Conservation (phyloP, 2,329 filamentous ascomycete genomes). For the Claviceps pusilla region DNA sequence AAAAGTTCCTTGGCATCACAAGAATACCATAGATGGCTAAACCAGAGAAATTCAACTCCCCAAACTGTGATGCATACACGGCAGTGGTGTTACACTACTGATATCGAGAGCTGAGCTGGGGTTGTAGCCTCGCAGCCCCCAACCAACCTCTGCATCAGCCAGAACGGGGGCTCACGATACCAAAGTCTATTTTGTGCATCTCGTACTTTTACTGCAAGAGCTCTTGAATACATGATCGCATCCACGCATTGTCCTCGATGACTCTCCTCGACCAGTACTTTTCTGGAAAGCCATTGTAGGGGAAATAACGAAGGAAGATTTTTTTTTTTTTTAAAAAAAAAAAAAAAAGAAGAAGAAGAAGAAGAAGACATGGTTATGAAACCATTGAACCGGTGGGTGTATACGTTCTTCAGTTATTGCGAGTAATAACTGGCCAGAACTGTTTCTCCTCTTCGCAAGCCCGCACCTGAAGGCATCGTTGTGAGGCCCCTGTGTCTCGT, state of each 20-base stretch:
- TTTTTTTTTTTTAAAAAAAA: too few species aligned
- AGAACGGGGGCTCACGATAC: not conserved
- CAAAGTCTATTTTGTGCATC: not conserved
- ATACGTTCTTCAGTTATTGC: too few species aligned
- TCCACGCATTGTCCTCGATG: not conserved
- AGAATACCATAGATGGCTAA: too few species aligned
- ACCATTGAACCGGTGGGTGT: too few species aligned
- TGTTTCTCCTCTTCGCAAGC: too few species aligned
- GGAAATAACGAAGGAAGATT: too few species aligned
- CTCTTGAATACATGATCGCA: not conserved
- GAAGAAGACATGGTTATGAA: too few species aligned
- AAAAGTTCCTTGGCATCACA: too few species aligned
- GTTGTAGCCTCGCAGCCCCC: not conserved
- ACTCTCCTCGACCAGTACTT: not conserved
- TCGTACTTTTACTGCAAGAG: not conserved
- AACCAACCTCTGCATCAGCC: not conserved
- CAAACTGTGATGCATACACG: too few species aligned
- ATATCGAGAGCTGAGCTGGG: not conserved
- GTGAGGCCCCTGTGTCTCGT: not conserved
- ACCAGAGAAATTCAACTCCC: too few species aligned
- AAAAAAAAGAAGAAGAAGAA: too few species aligned
- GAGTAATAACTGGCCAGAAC: too few species aligned
- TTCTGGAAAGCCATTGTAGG: not conserved
- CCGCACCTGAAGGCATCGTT: not conserved
- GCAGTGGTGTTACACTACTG: not conserved